These are phyloP conservation scores for Erucastrum elatum DNA, from an alignment of 345 rosid genomes.

Conservation along the genomic window DNA sequence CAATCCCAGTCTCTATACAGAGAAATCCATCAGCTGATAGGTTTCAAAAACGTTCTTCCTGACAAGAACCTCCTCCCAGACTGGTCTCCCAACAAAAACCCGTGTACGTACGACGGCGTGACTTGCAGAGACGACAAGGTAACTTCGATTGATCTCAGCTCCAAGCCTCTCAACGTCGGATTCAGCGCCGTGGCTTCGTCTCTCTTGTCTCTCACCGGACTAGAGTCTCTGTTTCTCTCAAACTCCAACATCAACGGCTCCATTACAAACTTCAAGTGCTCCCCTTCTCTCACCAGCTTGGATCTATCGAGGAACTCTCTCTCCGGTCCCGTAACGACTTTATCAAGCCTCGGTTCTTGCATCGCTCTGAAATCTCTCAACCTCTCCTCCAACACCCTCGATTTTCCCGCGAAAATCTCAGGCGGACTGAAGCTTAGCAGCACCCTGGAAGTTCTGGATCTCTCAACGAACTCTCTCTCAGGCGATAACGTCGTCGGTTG, in stretches of 20 bases:
- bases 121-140: constrained; percentile 60
- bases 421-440: constrained; percentile 49
- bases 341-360: constrained; percentile 58
- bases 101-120: constrained; percentile 70
- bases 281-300: constrained; percentile 53
- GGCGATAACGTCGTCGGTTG: constrained; percentile 56
- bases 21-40: constrained; percentile 61
- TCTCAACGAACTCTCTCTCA: constrained; percentile 61
- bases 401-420: constrained; percentile 43
- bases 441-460: constrained; percentile 64
- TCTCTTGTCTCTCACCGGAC: constrained; percentile 52
- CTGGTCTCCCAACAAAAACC: constrained; percentile 65
- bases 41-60: constrained; percentile 56
- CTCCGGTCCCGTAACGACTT: constrained; percentile 57
- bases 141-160: constrained; percentile 58
- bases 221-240: constrained; percentile 58
- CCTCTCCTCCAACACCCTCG: constrained; percentile 63
- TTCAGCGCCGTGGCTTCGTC: constrained; percentile 57
- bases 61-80: constrained; percentile 51
- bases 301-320: constrained; percentile 76
- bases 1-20: constrained; percentile 32
- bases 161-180: constrained; percentile 47
- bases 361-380: constrained; percentile 53
- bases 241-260: constrained; percentile 59
- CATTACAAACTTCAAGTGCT: constrained; percentile 66